These are phyloP conservation scores for Pythium biforme DNA, from an alignment of 352 stramenopile genomes.

Conservation along the genomic window DNA sequence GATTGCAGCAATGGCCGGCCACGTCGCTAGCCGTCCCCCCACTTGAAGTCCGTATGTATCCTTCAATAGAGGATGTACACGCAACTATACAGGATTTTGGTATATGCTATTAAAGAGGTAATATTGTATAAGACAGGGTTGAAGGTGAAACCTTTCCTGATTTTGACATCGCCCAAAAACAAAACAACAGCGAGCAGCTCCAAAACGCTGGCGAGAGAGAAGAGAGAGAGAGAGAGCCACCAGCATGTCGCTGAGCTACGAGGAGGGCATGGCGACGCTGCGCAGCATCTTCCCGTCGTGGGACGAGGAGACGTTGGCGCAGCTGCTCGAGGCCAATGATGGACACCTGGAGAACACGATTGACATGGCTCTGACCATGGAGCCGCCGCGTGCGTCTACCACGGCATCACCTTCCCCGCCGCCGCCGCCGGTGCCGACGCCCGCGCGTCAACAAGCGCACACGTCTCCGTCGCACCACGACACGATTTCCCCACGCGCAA, in stretches of 20 bases:
- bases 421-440: conserved; percentile 5
- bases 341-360: conserved; percentile 74
- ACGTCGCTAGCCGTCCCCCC: conserved; percentile 4
- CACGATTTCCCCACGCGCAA: conserved; percentile 18
- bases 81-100: background rate
- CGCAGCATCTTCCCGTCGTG: conserved; percentile 75
- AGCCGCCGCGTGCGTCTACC: conserved; percentile 25
- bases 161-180: background rate
- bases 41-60: conserved; percentile 16
- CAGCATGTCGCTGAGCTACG: conserved; percentile 57
- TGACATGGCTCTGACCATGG: conserved; percentile 72
- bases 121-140: conserved; percentile 13
- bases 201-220: background rate
- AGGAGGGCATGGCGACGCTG: conserved; percentile 61
- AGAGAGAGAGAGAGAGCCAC: too few species aligned
- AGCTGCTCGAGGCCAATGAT: conserved; percentile 66
- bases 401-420: conserved; percentile 5
- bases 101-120: background rate
- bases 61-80: conserved; percentile 12
- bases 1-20: background rate
- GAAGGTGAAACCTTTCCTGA: conserved; percentile 12
- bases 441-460: conserved; percentile 4
- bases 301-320: conserved; percentile 54
- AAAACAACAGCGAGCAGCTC: conserved; percentile 3
- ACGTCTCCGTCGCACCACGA: conserved; percentile 13